Conservation (phyloP, 805 yeast species). For the Yarrowia sp. region DNA sequence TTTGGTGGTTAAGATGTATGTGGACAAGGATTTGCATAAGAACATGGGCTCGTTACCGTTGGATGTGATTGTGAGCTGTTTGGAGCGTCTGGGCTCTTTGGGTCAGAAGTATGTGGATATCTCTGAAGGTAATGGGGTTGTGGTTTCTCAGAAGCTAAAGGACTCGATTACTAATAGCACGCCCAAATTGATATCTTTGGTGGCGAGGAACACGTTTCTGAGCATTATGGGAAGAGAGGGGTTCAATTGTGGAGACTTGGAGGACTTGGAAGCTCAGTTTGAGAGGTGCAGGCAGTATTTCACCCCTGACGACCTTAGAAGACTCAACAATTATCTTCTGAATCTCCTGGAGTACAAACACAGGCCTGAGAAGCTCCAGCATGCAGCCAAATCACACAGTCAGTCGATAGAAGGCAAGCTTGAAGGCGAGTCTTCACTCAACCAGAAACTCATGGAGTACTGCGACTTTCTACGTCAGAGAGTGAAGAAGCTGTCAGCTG, state of each 20-base stretch:
- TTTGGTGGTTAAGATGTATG: conserved; percentile 8
- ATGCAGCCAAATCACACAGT: not conserved
- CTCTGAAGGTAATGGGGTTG: conserved; percentile 11
- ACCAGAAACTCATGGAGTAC: conserved; percentile 5
- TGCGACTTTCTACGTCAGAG: conserved; percentile 15
- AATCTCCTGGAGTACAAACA: conserved; percentile 1
- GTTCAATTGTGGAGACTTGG: not conserved
- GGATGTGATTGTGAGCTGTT: not conserved
- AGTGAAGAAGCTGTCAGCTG: conserved; percentile 16
- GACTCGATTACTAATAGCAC: not conserved
- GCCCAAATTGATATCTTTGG: not conserved
- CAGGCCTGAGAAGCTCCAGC: not conserved
- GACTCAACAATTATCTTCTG: conserved; percentile 1
- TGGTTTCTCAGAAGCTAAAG: conserved; percentile 5
- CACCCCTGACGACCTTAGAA: not conserved
- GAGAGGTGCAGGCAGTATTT: not conserved
- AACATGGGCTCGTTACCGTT: conserved; percentile 17
- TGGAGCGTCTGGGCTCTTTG: not conserved
- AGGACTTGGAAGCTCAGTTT: not conserved
- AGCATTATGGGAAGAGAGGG: conserved; percentile 1
- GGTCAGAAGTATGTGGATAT: not conserved
- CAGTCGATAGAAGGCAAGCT: conserved; percentile 5
- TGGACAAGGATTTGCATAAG: conserved; percentile 17
- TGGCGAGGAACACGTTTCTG: conserved; percentile 8
- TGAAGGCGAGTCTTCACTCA: conserved; percentile 19